phyloP scores from a whole-genome alignment of 306 rosid species.

The cucumber (Cucumis sativus) region Cucumber_9930_V3 NC_026660.2:11190001-11190500 shows the following conservation, averaged over 20 bases:
- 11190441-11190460: not conserved
- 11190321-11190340: conserved; percentile 50
- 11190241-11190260: not conserved
- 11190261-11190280: not conserved
- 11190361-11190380: conserved; percentile 68
- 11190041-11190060: not conserved
- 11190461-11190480: not conserved
- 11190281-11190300: not conserved
- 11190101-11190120: not conserved
- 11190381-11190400: conserved; percentile 89
- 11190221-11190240: not conserved
- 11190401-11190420: conserved; percentile 97
- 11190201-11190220: not conserved
- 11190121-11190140: not conserved
- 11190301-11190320: conserved; percentile 59
- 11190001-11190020: not conserved
- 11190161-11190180: not conserved
- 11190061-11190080: not conserved
- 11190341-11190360: conserved; percentile 74
- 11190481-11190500: not conserved
- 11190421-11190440: conserved; percentile 53
- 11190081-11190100: not conserved
- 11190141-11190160: not conserved
- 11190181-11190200: not conserved
- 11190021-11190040: not conserved